Evolutionary conservation across 805 yeast genomes (phyloP).

Genomic region (Wickerhamiella azyma): DNA sequence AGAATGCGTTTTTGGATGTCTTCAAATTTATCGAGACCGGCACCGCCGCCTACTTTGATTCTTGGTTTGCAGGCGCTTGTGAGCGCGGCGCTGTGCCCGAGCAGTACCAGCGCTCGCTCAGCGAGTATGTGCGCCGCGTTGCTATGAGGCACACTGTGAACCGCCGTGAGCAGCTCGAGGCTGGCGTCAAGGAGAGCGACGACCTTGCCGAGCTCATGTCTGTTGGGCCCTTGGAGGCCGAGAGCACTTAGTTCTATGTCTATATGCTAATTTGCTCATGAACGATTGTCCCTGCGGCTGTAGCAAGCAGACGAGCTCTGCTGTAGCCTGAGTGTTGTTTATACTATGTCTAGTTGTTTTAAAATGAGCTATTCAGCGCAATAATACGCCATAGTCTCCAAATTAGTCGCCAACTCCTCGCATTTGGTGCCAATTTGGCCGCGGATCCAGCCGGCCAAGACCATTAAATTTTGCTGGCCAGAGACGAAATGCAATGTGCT

Average conservation of each 20-base stretch:
- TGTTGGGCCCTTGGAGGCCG: background rate
- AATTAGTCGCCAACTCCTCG: constrained; percentile 10
- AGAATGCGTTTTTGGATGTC: constrained; percentile 66
- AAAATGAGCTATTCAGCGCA: background rate
- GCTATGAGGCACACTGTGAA: constrained; percentile 74
- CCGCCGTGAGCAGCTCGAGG: constrained; percentile 75
- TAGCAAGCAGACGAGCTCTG: too few relatives aligned
- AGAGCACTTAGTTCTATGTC: background rate
- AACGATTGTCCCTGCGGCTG: too few relatives aligned
- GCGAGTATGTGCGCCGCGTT: constrained; percentile 83
- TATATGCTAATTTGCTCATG: constrained; percentile 9
- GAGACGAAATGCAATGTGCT: constrained; percentile 15
- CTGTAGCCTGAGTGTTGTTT: too few relatives aligned
- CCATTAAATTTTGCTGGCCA: constrained; percentile 18
- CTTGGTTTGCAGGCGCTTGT: constrained; percentile 41
- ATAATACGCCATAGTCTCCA: constrained; percentile 12
- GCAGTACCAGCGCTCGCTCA: constrained; percentile 45
- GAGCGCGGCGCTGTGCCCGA: constrained; percentile 22
- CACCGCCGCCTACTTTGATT: constrained; percentile 37
- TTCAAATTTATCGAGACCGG: constrained; percentile 54
- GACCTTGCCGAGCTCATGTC: constrained; percentile 7
- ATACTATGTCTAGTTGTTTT: constrained; percentile 6
- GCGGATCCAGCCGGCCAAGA: constrained; percentile 22
- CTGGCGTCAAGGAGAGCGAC: constrained; percentile 45
- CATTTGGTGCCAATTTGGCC: constrained; percentile 13